phyloP scores from a whole-genome alignment of 495 filamentous ascomycete species.

The Jackrogersella multiformis region DNA sequence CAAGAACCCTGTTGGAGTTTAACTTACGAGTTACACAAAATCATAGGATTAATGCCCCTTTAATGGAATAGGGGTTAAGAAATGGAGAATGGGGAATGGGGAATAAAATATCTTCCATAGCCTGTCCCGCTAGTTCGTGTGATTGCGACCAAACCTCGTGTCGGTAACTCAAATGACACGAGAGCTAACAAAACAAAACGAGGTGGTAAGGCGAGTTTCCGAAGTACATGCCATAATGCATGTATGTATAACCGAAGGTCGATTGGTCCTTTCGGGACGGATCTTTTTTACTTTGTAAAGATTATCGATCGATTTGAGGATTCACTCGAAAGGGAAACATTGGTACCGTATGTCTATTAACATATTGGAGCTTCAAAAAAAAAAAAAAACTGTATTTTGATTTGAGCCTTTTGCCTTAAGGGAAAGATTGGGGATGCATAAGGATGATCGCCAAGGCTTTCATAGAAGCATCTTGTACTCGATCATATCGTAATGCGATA shows the following conservation, averaged over 20 bases:
- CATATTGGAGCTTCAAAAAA: too few relatives aligned
- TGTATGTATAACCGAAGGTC: slow-evolving; percentile 3
- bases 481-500: slow-evolving; percentile 1
- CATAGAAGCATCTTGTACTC: slow-evolving; percentile 1
- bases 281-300: background rate
- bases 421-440: slow-evolving; percentile 13
- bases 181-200: slow-evolving; percentile 18
- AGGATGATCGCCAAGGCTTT: background rate
- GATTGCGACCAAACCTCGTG: slow-evolving; percentile 30
- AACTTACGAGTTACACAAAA: slow-evolving; percentile 26
- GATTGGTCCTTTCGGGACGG: slow-evolving; percentile 17
- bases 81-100: too few relatives aligned
- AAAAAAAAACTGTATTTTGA: slow-evolving; percentile 11
- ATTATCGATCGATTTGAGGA: too few relatives aligned
- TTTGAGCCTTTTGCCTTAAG: slow-evolving; percentile 6
- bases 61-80: slow-evolving; percentile 6
- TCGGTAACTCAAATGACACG: slow-evolving; percentile 33
- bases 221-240: slow-evolving; percentile 21
- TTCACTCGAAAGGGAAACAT: too few relatives aligned
- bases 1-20: background rate
- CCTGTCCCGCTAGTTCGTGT: slow-evolving; percentile 1
- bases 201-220: slow-evolving; percentile 13
- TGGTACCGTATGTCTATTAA: too few relatives aligned
- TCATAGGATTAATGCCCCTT: slow-evolving; percentile 6
- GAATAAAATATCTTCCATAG: slow-evolving; percentile 4